These are phyloP conservation scores for Pythium biforme DNA, from an alignment of 352 stramenopile species.

Conservation along the genomic window DNA sequence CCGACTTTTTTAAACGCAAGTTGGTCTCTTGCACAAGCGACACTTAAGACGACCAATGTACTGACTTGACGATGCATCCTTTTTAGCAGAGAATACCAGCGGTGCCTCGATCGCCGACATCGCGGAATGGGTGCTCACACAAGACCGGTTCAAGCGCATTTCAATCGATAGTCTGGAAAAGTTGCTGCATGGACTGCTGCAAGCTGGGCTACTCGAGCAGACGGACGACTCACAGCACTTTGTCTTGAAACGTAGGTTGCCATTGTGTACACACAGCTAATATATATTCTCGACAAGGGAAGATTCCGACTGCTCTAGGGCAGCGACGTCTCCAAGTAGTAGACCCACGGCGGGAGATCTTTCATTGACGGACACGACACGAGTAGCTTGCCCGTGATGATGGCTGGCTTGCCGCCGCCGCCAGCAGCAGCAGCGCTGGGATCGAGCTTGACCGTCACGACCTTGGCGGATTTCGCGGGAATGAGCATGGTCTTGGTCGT, in stretches of 20 bases:
- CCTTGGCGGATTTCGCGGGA: conserved; percentile 60
- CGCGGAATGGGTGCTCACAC: conserved; percentile 45
- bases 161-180: conserved; percentile 54
- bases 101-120: conserved; percentile 47
- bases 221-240: conserved; percentile 34
- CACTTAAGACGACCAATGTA: background rate
- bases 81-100: conserved; percentile 23
- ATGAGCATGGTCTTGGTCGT: conserved; percentile 58
- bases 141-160: conserved; percentile 45
- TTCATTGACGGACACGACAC: conserved; percentile 69
- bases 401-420: background rate
- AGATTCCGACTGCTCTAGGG: too few relatives aligned
- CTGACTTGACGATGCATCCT: background rate
- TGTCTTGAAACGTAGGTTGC: background rate
- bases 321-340: conserved; percentile 66
- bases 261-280: background rate
- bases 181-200: conserved; percentile 35
- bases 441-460: conserved; percentile 66
- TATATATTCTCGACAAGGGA: background rate
- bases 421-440: conserved; percentile 8
- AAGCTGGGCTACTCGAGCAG: conserved; percentile 29
- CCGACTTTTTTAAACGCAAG: conserved; percentile 40
- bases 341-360: conserved; percentile 84
- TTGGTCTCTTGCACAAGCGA: background rate
- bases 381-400: conserved; percentile 70